Evolutionary conservation across 2,329 filamentous ascomycete genomes (phyloP).

Genomic region (Neonectria sp.): DNA sequence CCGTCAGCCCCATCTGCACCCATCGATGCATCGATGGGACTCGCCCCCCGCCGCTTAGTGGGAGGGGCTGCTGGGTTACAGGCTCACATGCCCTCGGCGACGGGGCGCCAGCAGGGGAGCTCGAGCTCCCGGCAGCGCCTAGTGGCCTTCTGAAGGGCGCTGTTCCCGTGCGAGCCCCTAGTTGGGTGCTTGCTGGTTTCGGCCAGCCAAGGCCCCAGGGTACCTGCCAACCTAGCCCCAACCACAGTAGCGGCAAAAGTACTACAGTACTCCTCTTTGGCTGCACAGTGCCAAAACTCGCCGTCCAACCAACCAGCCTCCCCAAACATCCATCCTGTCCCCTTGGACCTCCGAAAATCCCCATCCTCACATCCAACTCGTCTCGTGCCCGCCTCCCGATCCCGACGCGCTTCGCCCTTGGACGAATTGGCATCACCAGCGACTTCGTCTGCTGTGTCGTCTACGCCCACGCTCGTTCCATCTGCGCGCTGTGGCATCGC

Average conservation of each 20-base stretch:
- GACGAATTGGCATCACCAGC: constrained; percentile 40
- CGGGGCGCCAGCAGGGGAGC: constrained; percentile 12
- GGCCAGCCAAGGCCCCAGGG: background rate
- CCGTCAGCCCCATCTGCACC: constrained; percentile 24
- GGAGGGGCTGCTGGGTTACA: constrained; percentile 23
- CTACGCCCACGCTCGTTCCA: constrained; percentile 9
- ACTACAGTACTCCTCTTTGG: constrained; percentile 15
- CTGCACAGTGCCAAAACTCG: constrained; percentile 44
- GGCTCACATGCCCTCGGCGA: constrained; percentile 19
- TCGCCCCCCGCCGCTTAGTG: constrained; percentile 23
- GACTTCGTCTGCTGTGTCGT: constrained; percentile 32
- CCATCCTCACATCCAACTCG: constrained; percentile 34
- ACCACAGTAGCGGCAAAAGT: constrained; percentile 11
- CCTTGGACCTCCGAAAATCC: constrained; percentile 38
- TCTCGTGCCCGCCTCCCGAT: constrained; percentile 34
- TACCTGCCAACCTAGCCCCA: background rate
- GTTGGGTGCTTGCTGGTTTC: constrained; percentile 4
- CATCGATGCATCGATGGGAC: constrained; percentile 26
- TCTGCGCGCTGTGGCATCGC: constrained; percentile 23
- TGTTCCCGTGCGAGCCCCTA: constrained; percentile 6
- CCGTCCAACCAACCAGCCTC: constrained; percentile 40
- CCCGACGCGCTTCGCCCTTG: constrained; percentile 40
- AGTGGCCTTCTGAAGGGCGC: constrained; percentile 5
- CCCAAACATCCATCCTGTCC: constrained; percentile 38
- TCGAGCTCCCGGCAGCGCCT: background rate